Base-by-base conservation (phyloP, 805 yeast genomes). In the Yamadazyma nakazawae region DNA sequence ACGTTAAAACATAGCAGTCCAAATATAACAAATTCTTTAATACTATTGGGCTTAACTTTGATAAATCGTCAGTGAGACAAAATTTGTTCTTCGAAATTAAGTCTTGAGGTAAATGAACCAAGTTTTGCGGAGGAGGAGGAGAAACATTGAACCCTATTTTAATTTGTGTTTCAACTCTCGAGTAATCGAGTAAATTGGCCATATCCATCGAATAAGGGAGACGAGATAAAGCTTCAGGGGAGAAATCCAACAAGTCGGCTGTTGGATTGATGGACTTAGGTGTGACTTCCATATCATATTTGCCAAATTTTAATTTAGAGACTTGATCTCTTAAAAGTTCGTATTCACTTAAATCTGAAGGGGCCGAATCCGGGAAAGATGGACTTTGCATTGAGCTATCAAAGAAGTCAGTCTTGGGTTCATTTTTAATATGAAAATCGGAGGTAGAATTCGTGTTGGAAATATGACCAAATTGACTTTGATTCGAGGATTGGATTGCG, bases 141-240 rank as follows among this genome's bases (percentile, higher is more conserved):
- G 82, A 75, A 37, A 92, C 69, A 8, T 76, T 62, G 17, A 92
- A 66, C 37, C 76, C 75, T 37, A 95, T 70, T 63, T 89, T 91
- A 61, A 94, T 88, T 67, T 94, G 99, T 13, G 97, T 92, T 66
- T 92, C 99, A 6, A 92, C 99, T 54, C 99, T 79, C 11, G 97
- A 88, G 54, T 81, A 82, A 5, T 79, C 68, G 1, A 97, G 97
- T 38, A 92, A 71, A 43, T 82, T 85, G 7, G 73, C 63, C 1
- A 92, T 69, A 21, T 67, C 62, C 44, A 86, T 53, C 45, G 73
- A 68, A 60, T 78, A 82, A 0, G 80, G 80, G 43, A 76, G 66
- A 4, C 60, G 54, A 13, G 59, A 47, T 64, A 70, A 59, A n/a
- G 64, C 48, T 39, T 61, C 60, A 1, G 63, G 61, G 2, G 73